Evolutionary conservation across 108 stramenopile genomes (phyloP).

Genomic region (Bacterosira constricta): DNA sequence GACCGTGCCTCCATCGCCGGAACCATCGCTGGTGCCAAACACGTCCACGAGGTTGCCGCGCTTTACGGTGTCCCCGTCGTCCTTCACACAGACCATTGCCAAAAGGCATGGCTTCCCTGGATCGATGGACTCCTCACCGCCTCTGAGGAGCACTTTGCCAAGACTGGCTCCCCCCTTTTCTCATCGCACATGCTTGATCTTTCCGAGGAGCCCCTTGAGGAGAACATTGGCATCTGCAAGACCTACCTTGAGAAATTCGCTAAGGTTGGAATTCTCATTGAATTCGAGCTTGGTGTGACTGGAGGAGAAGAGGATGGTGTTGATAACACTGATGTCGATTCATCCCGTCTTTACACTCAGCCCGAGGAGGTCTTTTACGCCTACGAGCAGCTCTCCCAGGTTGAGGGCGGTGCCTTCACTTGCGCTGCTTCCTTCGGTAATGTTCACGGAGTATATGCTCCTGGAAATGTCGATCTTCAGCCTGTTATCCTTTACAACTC

Average conservation of each 20-base stretch:
- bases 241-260: conserved; percentile 89
- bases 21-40: conserved; percentile 89
- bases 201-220: conserved; percentile 95
- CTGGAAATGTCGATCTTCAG: conserved; percentile 94
- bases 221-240: conserved; percentile 97
- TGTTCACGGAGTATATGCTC: conserved; percentile 96
- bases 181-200: conserved; percentile 97
- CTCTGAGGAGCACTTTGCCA: conserved; percentile 87
- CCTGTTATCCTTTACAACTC: conserved; percentile 93
- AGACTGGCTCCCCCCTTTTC: conserved; percentile 91
- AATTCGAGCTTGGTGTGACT: conserved; percentile 97
- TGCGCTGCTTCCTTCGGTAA: conserved; percentile 95
- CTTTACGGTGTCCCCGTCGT: conserved; percentile 95
- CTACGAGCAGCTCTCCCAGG: conserved; percentile 89
- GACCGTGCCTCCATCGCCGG: conserved; percentile 92
- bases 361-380: conserved; percentile 93
- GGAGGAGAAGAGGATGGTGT: conserved; percentile 98
- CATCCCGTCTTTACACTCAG: conserved; percentile 93
- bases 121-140: conserved; percentile 94
- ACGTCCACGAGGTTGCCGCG: conserved; percentile 94
- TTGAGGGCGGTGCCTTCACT: conserved; percentile 80
- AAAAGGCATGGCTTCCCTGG: conserved; percentile 95
- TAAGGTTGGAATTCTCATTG: conserved; percentile 89
- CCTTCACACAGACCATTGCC: conserved; percentile 97
- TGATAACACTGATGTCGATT: conserved; percentile 92